phyloP scores from a whole-genome alignment of 257 asterid species.

The Nicotiana noctiflora region DNA sequence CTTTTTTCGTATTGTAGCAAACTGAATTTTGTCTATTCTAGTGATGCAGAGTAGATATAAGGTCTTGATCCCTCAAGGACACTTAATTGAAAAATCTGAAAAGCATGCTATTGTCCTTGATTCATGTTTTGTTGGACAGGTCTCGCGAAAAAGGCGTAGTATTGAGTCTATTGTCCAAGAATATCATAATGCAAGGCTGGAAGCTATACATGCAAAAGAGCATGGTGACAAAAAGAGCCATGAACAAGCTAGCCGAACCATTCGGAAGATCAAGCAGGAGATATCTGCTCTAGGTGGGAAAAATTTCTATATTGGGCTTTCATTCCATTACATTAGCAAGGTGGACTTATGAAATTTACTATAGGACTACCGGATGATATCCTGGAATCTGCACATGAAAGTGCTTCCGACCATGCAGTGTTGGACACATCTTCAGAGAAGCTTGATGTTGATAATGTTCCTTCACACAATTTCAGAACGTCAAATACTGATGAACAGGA shows the following conservation, averaged over 20 bases:
- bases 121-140: constrained; percentile 33
- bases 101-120: neutral
- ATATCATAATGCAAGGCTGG: constrained; percentile 73
- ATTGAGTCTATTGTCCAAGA: constrained; percentile 60
- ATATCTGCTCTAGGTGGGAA: constrained; percentile 69
- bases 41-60: neutral
- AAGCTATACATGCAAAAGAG: constrained; percentile 79
- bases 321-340: neutral
- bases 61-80: neutral
- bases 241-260: constrained; percentile 62
- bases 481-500: constrained; percentile 19
- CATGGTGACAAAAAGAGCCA: constrained; percentile 74
- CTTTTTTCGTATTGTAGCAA: neutral
- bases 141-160: constrained; percentile 45
- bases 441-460: constrained; percentile 25
- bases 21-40: neutral
- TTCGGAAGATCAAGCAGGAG: constrained; percentile 79
- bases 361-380: constrained; percentile 72
- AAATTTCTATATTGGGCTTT: constrained; percentile 15
- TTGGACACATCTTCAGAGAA: constrained; percentile 33
- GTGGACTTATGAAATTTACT: constrained; percentile 16
- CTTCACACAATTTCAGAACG: constrained; percentile 21
- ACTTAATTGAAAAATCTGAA: neutral
- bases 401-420: constrained; percentile 34
- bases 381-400: constrained; percentile 59